phyloP scores from a whole-genome alignment of 305 asterid genomes.

The Solanum hybrid region DNA sequence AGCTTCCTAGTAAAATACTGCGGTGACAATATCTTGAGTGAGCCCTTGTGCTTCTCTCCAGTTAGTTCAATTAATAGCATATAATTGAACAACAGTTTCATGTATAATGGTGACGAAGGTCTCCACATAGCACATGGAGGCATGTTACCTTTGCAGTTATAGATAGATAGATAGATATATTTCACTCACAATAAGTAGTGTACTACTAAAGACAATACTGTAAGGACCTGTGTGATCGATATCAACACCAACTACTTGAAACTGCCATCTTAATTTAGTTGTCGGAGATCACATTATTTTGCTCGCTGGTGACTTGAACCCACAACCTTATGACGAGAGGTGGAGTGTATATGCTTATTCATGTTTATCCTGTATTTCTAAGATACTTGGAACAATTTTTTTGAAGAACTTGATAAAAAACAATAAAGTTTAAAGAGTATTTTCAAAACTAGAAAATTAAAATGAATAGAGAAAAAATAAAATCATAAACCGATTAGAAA shows the following conservation, averaged over 20 bases:
- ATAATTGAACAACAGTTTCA: not conserved
- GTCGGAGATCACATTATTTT: too few species aligned
- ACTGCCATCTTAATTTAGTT: not conserved
- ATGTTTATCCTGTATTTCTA: too few species aligned
- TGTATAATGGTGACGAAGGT: slow-evolving; percentile 4
- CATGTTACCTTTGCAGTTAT: slow-evolving; percentile 7
- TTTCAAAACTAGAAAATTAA: too few species aligned
- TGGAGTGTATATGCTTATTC: not conserved
- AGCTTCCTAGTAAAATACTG: not conserved
- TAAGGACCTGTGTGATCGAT: not conserved
- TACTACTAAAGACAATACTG: not conserved
- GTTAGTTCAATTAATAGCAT: not conserved
- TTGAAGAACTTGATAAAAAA: too few species aligned
- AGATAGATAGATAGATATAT: not conserved
- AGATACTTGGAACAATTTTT: too few species aligned
- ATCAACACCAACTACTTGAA: slow-evolving; percentile 6
- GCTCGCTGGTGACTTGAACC: not conserved
- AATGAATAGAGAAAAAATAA: too few species aligned
- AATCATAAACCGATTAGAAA: too few species aligned
- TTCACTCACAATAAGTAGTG: not conserved
- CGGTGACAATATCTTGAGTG: not conserved
- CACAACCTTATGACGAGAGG: not conserved
- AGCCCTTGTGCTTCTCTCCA: not conserved
- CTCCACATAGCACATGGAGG: slow-evolving; percentile 14
- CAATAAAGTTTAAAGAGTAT: too few species aligned